Evolutionary conservation across 305 asterid genomes (phyloP).

Genomic region (Solanum hybrid): DNA sequence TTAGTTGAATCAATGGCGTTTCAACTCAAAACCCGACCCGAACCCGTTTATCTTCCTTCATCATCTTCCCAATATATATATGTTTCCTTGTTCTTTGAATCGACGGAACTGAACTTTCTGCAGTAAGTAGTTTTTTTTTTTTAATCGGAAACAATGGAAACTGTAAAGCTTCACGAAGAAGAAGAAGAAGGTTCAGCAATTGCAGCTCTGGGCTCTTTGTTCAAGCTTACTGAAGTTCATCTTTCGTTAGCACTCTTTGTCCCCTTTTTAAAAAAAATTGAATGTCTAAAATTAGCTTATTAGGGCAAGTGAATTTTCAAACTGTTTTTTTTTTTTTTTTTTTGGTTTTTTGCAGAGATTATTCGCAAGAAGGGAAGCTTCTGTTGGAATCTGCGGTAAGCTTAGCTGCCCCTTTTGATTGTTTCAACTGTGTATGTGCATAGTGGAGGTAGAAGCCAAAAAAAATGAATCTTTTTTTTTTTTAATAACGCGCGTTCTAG

Average conservation of each 20-base stretch:
- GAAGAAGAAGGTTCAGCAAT: slow-evolving; percentile 39
- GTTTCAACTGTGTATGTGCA: background rate
- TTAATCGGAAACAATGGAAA: background rate
- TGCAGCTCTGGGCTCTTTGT: slow-evolving; percentile 55
- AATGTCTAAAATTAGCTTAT: background rate
- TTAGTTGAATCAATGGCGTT: background rate
- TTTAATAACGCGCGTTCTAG: background rate
- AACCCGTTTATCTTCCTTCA: background rate
- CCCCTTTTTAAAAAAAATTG: background rate
- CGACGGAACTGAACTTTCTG: background rate
- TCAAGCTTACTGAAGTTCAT: slow-evolving; percentile 62
- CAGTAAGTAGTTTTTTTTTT: background rate
- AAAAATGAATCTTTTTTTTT: background rate
- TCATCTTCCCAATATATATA: background rate
- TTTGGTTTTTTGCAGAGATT: slow-evolving; percentile 33
- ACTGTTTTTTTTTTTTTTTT: background rate
- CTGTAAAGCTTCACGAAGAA: background rate
- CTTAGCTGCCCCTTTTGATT: background rate
- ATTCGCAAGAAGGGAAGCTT: slow-evolving; percentile 23
- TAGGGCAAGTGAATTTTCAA: background rate
- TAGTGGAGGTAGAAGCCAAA: background rate
- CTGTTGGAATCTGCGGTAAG: slow-evolving; percentile 22
- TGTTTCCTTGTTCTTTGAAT: background rate
- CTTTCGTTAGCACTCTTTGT: slow-evolving; percentile 32
- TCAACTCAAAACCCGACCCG: background rate